Evolutionary conservation across 805 yeast species (phyloP).

Genomic region (Schwanniomyces vanrijiae): DNA sequence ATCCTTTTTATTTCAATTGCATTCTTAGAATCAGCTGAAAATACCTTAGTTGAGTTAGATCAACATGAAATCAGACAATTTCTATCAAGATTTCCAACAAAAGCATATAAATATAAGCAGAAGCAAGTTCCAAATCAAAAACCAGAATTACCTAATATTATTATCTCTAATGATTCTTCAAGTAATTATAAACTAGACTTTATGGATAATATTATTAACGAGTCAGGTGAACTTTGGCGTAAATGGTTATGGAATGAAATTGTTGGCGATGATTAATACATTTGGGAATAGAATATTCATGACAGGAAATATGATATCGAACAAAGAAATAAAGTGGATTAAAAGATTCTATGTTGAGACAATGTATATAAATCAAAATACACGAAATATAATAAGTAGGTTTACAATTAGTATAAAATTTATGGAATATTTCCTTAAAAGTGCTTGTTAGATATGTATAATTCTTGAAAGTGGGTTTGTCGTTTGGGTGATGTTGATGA

Average conservation of each 20-base stretch:
- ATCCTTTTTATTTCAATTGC: slow-evolving; percentile 75
- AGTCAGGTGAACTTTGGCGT: slow-evolving; percentile 88
- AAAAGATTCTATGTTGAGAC: neutral
- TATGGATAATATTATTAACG: slow-evolving; percentile 69
- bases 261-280: slow-evolving; percentile 26
- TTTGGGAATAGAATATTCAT: neutral
- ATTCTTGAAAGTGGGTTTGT: too few species aligned
- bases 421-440: too few species aligned
- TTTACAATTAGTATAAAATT: too few species aligned
- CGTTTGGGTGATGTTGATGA: too few species aligned
- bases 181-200: slow-evolving; percentile 51
- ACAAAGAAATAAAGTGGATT: too few species aligned
- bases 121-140: slow-evolving; percentile 6
- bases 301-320: too few species aligned
- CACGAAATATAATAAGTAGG: too few species aligned
- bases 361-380: too few species aligned
- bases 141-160: slow-evolving; percentile 9
- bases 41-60: slow-evolving; percentile 79
- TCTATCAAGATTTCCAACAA: slow-evolving; percentile 57
- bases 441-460: too few species aligned
- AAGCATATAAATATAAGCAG: slow-evolving; percentile 37
- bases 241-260: slow-evolving; percentile 64
- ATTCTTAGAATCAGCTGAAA: slow-evolving; percentile 75
- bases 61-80: slow-evolving; percentile 85
- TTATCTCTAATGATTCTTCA: slow-evolving; percentile 28